These are phyloP conservation scores for Candida caryicola DNA, from an alignment of 805 yeast species.

Conservation along the genomic window DNA sequence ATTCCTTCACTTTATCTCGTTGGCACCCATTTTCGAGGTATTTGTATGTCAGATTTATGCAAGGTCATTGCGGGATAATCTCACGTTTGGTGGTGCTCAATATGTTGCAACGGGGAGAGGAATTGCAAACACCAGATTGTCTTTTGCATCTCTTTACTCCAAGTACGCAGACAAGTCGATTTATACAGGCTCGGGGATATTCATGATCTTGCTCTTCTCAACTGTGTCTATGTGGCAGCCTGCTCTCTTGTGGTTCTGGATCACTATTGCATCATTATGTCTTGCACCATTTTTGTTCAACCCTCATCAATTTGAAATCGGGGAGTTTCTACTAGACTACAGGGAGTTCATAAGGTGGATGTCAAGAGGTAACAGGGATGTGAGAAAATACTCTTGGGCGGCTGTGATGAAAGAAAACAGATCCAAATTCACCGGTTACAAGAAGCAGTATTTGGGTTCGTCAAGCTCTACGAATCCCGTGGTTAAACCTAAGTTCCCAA, in stretches of 20 bases:
- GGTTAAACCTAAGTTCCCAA: conserved; percentile 1
- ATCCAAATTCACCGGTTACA: conserved; percentile 25
- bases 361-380: conserved; percentile 69
- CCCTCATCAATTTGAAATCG: conserved; percentile 51
- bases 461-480: neutral
- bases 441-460: conserved; percentile 6
- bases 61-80: conserved; percentile 66
- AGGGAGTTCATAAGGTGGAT: conserved; percentile 65
- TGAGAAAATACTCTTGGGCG: conserved; percentile 77
- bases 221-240: conserved; percentile 80
- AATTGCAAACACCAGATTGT: conserved; percentile 78
- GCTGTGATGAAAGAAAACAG: conserved; percentile 45
- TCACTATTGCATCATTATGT: conserved; percentile 45
- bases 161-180: conserved; percentile 75
- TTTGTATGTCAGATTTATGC: conserved; percentile 94
- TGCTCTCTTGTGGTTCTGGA: conserved; percentile 59
- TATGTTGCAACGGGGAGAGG: conserved; percentile 94
- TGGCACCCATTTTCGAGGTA: conserved; percentile 91
- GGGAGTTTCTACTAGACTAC: conserved; percentile 49
- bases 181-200: conserved; percentile 69
- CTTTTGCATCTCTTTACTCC: conserved; percentile 70
- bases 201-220: conserved; percentile 71
- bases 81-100: conserved; percentile 87
- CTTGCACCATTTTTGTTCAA: conserved; percentile 52
- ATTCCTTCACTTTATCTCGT: conserved; percentile 69